Evolutionary conservation across 1,284 basidiomycete genomes (phyloP), one percentile per base, ranked within the genome.

Genomic region (Uromyces viciae-fabae): DNA sequence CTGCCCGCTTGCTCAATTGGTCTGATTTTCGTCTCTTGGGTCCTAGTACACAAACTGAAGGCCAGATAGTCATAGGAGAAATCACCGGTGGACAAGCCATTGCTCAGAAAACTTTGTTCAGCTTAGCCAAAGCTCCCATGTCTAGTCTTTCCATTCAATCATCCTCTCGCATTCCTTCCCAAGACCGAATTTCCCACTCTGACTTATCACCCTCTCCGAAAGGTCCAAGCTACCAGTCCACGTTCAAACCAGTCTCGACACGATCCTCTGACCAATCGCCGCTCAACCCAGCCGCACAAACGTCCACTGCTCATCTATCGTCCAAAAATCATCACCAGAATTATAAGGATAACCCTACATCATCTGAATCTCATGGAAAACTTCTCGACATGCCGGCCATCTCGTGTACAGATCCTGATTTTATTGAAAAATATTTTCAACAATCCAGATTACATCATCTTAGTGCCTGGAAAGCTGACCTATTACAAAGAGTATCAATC

Each of bases 391-490:
- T 62, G 19, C 52, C 52, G 8, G 4, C 52, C 40, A 91, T 98
- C 85, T 99, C 96, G 0, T 93, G 95, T 2, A 90, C 91, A 9
- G 92, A 92, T 15, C 87, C 92, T 0, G 92, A 91, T 82, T 99
- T 97, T 85, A 92, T 98, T 80, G 91, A 93, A 80, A 91, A 90
- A 0, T 99, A 92, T 85, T 98, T 95, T 87, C 91, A 92, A 85
- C 92, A 97, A 85, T 95, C 93, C 2, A 90, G 96, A 11, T 87
- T 99, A 36, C 96, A 99, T 84, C 92, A 96, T 85, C 87, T 99
- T 22, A 92, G 93, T 22, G 92, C 91, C 0, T 97, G 94, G 94
- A 99, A 99, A 86, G 90, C 92, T 0, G 94, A 97, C 84, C 88
- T 98, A 62, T 98, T 3, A 88, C 90, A 38, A 90, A 93, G 43